phyloP scores from a whole-genome alignment of 148 eudicot genomes.

The Cornus suecica region DNA sequence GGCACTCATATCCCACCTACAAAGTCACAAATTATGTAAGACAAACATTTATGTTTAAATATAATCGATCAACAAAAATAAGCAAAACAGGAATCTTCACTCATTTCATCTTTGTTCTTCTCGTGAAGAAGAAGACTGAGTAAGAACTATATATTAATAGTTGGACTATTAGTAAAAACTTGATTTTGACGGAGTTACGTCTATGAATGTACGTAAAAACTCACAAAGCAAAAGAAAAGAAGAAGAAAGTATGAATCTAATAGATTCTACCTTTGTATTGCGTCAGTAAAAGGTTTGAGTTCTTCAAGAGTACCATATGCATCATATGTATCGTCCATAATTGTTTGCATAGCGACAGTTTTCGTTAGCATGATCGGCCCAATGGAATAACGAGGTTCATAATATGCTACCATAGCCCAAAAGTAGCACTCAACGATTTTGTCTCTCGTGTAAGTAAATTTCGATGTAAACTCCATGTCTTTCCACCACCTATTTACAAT shows the following conservation, averaged over 20 bases:
- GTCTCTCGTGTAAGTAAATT: constrained; percentile 31
- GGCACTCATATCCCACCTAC: constrained; percentile 14
- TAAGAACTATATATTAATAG: too few species aligned
- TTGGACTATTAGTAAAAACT: too few species aligned
- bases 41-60: too few species aligned
- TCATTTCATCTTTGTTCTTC: too few species aligned
- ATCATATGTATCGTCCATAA: constrained; percentile 14
- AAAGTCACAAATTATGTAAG: not conserved
- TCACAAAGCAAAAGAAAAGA: too few species aligned
- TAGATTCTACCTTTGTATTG: constrained; percentile 23
- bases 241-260: not conserved
- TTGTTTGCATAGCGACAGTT: not conserved
- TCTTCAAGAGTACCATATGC: constrained; percentile 4
- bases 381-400: constrained; percentile 34
- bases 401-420: constrained; percentile 33
- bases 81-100: too few species aligned
- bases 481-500: constrained; percentile 44
- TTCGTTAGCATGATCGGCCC: constrained; percentile 28
- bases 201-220: too few species aligned
- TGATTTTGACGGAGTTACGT: too few species aligned
- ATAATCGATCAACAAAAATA: too few species aligned
- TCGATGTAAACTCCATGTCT: constrained; percentile 17
- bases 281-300: constrained; percentile 20
- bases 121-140: too few species aligned
- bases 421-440: constrained; percentile 36